Evolutionary conservation across 1,284 basidiomycete species (phyloP).

Genomic region (Sparassis latifolia): DNA sequence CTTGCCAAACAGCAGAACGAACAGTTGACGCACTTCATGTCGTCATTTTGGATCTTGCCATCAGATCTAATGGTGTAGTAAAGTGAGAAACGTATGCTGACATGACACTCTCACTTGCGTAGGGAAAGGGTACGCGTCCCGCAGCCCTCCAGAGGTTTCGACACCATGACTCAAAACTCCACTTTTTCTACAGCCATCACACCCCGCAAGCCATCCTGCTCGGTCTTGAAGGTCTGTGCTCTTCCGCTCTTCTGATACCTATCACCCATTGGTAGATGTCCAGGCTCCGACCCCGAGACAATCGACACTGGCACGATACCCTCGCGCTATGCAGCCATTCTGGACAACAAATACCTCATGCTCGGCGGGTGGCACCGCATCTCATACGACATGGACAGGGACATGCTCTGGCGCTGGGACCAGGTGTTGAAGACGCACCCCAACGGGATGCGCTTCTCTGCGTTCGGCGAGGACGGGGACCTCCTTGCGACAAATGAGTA

Average conservation of each 20-base stretch:
- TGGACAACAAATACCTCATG: slow-evolving; percentile 57
- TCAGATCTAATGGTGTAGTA: no score
- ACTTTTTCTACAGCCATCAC: slow-evolving; percentile 61
- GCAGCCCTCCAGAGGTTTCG: not conserved
- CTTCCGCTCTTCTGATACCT: no score
- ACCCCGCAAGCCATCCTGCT: slow-evolving; percentile 91
- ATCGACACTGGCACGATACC: slow-evolving; percentile 79
- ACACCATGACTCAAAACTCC: not conserved
- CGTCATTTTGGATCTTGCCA: no score
- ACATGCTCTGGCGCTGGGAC: slow-evolving; percentile 91
- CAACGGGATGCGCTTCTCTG: slow-evolving; percentile 90
- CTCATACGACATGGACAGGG: slow-evolving; percentile 79
- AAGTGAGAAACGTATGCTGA: no score
- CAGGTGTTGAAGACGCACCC: slow-evolving; percentile 76
- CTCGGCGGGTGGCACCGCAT: slow-evolving; percentile 74
- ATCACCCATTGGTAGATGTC: not conserved
- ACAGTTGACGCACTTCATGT: no score
- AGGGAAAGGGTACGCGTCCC: slow-evolving; percentile 70
- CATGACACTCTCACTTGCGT: slow-evolving; percentile 7
- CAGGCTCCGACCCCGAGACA: slow-evolving; percentile 77
- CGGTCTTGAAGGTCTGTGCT: slow-evolving; percentile 70
- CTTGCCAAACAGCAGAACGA: no score
- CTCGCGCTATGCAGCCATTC: slow-evolving; percentile 67
- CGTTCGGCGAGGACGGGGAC: slow-evolving; percentile 76
- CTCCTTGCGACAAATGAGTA: slow-evolving; percentile 94